Percentiles rank a stretch among this genome's conserved stretches.
These are phyloP conservation scores for Amanita thiersii DNA, from an alignment of 768 basidiomycete genomes.

Conservation along the genomic window DNA sequence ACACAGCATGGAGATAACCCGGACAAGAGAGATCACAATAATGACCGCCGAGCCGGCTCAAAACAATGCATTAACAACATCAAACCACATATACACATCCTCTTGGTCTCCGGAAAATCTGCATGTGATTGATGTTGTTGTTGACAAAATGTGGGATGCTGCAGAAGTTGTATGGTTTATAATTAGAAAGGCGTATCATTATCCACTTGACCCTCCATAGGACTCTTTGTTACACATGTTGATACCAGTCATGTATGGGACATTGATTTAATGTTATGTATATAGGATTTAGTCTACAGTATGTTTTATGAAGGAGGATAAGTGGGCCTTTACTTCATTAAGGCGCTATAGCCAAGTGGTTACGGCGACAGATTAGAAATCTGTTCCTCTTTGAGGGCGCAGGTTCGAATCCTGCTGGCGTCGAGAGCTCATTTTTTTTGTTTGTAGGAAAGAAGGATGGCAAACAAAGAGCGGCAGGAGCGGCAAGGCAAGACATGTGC, in stretches of 20 bases:
- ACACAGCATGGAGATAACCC: not conserved
- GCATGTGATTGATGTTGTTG: conserved; percentile 16
- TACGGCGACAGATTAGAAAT: conserved; percentile 69
- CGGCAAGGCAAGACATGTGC: not conserved
- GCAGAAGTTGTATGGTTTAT: conserved; percentile 38
- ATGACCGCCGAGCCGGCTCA: not conserved
- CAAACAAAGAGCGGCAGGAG: not conserved
- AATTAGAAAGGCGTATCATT: conserved; percentile 45
- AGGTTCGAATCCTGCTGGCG: conserved; percentile 58
- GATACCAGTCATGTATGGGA: no score
- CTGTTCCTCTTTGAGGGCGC: conserved; percentile 50
- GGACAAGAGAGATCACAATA: not conserved
- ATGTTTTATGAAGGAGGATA: no score
- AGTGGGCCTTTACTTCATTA: no score
- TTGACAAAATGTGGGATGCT: conserved; percentile 29
- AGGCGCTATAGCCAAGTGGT: conserved; percentile 66
- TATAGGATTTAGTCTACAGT: no score
- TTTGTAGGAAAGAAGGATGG: not conserved
- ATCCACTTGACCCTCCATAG: conserved; percentile 45
- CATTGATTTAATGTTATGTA: no score
- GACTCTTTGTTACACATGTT: no score
- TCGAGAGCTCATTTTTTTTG: conserved; percentile 22
- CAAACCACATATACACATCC: conserved; percentile 22
- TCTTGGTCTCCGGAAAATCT: conserved; percentile 23
- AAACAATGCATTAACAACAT: conserved; percentile 13